phyloP scores from a whole-genome alignment of 768 basidiomycete genomes.

The Amanita pseudoporphyria region DNA sequence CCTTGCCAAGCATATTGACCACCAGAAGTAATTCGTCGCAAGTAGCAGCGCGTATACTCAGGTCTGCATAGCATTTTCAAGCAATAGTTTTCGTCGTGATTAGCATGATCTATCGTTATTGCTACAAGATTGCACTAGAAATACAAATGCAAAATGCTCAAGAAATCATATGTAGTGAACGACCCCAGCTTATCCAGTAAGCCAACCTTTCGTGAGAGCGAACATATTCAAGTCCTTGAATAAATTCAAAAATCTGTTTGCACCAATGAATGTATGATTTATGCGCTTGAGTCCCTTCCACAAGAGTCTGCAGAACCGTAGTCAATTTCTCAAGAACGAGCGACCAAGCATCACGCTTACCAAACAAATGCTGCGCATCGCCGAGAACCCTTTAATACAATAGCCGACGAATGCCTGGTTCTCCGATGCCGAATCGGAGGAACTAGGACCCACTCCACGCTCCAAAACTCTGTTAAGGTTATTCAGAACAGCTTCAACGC shows the following conservation, averaged over 20 bases:
- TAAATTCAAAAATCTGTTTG: slow-evolving; percentile 17
- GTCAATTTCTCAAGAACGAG: not conserved
- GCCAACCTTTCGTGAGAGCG: slow-evolving; percentile 21
- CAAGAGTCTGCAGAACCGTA: not conserved
- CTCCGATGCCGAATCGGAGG: slow-evolving; percentile 14
- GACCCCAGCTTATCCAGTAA: slow-evolving; percentile 23
- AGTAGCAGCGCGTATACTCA: too few relatives aligned
- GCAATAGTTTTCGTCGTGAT: too few relatives aligned
- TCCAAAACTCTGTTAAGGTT: slow-evolving; percentile 31
- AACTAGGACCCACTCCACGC: not conserved
- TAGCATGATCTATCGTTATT: not conserved
- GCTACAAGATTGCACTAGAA: not conserved
- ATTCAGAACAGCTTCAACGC: slow-evolving; percentile 31
- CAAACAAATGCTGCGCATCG: slow-evolving; percentile 38
- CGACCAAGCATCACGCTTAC: slow-evolving; percentile 20
- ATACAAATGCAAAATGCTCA: not conserved
- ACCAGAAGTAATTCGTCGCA: too few relatives aligned
- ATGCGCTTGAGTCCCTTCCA: slow-evolving; percentile 9
- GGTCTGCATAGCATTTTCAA: too few relatives aligned
- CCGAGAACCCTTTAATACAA: slow-evolving; percentile 36
- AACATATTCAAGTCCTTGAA: slow-evolving; percentile 23
- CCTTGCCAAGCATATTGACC: too few relatives aligned
- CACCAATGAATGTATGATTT: slow-evolving; percentile 25
- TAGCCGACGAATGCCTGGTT: slow-evolving; percentile 31
- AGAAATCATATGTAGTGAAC: not conserved